Evolutionary conservation across 805 yeast genomes (phyloP).

Genomic region (Pichia cephalocereana): DNA sequence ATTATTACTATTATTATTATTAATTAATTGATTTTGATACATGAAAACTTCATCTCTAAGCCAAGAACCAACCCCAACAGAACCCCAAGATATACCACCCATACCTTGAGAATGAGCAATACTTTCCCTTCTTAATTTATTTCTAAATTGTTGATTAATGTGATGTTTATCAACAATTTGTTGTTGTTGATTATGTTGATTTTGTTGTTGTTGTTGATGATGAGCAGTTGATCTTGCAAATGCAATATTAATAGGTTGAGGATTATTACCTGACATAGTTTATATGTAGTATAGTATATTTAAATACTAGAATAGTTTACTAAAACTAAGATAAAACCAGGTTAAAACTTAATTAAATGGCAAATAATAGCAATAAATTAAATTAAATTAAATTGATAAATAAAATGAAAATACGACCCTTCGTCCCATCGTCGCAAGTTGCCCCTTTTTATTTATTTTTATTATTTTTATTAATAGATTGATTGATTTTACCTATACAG

Average conservation of each 20-base stretch:
- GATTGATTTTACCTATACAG: too few relatives aligned
- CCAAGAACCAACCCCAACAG: conserved; percentile 93
- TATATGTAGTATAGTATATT: too few relatives aligned
- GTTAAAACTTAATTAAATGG: too few relatives aligned
- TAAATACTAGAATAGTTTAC: too few relatives aligned
- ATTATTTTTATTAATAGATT: too few relatives aligned
- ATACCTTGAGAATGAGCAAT: conserved; percentile 95
- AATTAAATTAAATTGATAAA: too few relatives aligned
- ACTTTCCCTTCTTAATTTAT: conserved; percentile 72
- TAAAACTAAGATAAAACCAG: too few relatives aligned
- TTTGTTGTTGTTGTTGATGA: background rate
- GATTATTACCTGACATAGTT: background rate
- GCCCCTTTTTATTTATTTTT: too few relatives aligned
- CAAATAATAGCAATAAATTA: too few relatives aligned
- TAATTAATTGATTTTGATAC: conserved; percentile 9
- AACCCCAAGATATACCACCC: conserved; percentile 98
- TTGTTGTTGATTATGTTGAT: background rate
- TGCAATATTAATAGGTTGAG: background rate
- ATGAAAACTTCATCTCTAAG: conserved; percentile 84
- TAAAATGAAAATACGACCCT: too few relatives aligned
- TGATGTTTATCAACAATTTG: conserved; percentile 19
- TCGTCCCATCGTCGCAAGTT: too few relatives aligned
- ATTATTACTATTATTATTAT: background rate
- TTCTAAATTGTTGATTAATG: conserved; percentile 11
- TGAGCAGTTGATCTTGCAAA: background rate